phyloP scores from a whole-genome alignment of 768 basidiomycete species.

The Hortiboletus campestris region DNA sequence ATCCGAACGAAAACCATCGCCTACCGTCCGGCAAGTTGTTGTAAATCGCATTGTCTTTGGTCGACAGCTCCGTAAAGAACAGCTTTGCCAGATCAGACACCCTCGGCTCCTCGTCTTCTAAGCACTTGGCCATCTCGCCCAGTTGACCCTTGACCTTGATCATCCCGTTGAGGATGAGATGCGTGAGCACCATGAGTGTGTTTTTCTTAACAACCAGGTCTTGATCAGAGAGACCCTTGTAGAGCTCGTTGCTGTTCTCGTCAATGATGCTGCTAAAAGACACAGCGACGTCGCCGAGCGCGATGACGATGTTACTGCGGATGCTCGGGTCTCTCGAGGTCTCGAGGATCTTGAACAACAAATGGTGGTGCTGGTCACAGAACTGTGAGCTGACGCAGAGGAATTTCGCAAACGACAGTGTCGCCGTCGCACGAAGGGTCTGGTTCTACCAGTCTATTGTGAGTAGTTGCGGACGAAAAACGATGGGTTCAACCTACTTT shows the following conservation, averaged over 20 bases:
- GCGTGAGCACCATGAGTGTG: constrained; percentile 96
- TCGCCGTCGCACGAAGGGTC: constrained; percentile 82
- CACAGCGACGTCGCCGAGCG: constrained; percentile 94
- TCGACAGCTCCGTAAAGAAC: constrained; percentile 94
- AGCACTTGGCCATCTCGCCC: constrained; percentile 99
- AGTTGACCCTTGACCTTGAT: constrained; percentile 99
- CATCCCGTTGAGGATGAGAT: constrained; percentile 97
- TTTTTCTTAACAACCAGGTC: constrained; percentile 96
- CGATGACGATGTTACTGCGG: constrained; percentile 95
- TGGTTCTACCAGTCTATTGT: constrained; percentile 57
- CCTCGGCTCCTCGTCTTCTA: constrained; percentile 85
- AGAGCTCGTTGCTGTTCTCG: constrained; percentile 94
- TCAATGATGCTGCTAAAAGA: constrained; percentile 98
- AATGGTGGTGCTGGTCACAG: constrained; percentile 83
- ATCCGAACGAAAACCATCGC: constrained; percentile 16
- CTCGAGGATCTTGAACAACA: constrained; percentile 93
- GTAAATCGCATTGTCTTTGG: constrained; percentile 98
- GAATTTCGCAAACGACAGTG: constrained; percentile 90
- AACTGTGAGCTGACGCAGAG: constrained; percentile 93
- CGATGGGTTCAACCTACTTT: constrained; percentile 49
- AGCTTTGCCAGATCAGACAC: constrained; percentile 95
- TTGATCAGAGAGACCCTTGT: constrained; percentile 87
- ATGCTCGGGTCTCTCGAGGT: constrained; percentile 87
- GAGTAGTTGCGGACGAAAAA: background rate
- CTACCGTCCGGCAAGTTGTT: constrained; percentile 95